Evolutionary conservation across 2,329 filamentous ascomycete species (phyloP).

Genomic region (Lasiodiplodia gonubiensis): DNA sequence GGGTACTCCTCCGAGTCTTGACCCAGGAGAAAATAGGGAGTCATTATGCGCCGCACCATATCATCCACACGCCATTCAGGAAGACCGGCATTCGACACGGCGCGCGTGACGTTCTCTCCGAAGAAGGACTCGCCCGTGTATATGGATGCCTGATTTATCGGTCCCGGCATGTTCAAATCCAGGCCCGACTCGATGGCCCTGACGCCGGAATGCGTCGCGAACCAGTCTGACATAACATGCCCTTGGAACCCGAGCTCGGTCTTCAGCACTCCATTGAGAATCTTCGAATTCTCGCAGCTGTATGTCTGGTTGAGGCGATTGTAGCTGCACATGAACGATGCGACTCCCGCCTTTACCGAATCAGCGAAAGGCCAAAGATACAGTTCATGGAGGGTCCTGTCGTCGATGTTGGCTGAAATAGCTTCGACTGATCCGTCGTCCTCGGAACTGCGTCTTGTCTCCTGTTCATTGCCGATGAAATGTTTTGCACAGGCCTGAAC

Average conservation of each 20-base stretch:
- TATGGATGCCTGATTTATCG: background rate
- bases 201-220: slow-evolving; percentile 37
- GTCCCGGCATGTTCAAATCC: slow-evolving; percentile 30
- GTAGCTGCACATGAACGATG: slow-evolving; percentile 56
- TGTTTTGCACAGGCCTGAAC: slow-evolving; percentile 53
- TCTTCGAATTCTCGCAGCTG: slow-evolving; percentile 52
- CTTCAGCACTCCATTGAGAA: slow-evolving; percentile 53
- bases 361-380: slow-evolving; percentile 82
- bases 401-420: slow-evolving; percentile 66
- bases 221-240: slow-evolving; percentile 34
- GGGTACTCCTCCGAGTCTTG: slow-evolving; percentile 48
- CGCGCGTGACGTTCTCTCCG: slow-evolving; percentile 43
- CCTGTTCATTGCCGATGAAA: slow-evolving; percentile 71
- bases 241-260: slow-evolving; percentile 52
- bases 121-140: slow-evolving; percentile 28
- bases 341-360: slow-evolving; percentile 69
- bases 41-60: slow-evolving; percentile 54
- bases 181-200: slow-evolving; percentile 37
- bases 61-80: slow-evolving; percentile 50
- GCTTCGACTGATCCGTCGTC: slow-evolving; percentile 44
- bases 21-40: slow-evolving; percentile 52
- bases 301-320: slow-evolving; percentile 46
- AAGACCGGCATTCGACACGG: slow-evolving; percentile 49
- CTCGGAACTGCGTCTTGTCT: slow-evolving; percentile 51
- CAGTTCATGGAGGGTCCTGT: slow-evolving; percentile 75